Percentiles rank a stretch among this genome's conserved stretches.
Evolutionary conservation across 441 rosid genomes (phyloP).

Genomic region (Biscutella laevigata): DNA sequence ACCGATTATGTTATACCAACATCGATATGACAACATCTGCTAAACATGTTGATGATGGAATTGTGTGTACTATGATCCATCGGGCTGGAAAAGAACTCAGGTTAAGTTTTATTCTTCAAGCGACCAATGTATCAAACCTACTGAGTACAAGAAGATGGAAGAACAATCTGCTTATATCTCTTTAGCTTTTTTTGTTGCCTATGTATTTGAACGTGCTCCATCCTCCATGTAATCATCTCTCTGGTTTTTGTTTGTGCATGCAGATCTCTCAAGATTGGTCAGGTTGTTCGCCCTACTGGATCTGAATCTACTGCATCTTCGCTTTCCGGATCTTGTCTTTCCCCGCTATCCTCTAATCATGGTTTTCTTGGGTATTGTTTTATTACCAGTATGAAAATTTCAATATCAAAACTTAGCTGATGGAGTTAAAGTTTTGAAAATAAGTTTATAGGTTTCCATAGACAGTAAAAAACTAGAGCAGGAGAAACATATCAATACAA

Average conservation of each 20-base stretch:
- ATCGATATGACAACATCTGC: slow-evolving; percentile 61
- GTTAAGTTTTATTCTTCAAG: slow-evolving; percentile 20
- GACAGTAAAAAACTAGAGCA: not conserved
- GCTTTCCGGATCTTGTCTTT: slow-evolving; percentile 8
- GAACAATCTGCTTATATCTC: not conserved
- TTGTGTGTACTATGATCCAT: slow-evolving; percentile 68
- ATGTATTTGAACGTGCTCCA: not conserved
- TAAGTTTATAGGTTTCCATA: not conserved
- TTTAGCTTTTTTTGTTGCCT: not conserved
- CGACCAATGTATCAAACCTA: slow-evolving; percentile 3
- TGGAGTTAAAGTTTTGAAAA: not conserved
- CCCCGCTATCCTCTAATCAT: slow-evolving; percentile 37
- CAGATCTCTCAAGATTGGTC: slow-evolving; percentile 75
- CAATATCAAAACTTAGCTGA: not conserved
- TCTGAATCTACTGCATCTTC: slow-evolving; percentile 19
- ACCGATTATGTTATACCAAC: slow-evolving; percentile 57
- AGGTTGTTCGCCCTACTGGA: slow-evolving; percentile 45
- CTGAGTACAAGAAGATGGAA: not conserved
- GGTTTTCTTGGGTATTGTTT: slow-evolving; percentile 34
- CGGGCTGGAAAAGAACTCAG: slow-evolving; percentile 70
- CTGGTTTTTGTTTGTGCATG: not conserved
- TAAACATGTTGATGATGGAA: slow-evolving; percentile 54
- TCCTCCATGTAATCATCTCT: not conserved
- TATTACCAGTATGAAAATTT: not conserved
- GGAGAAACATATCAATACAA: not conserved